Evolutionary conservation across 306 rosid species (phyloP), one percentile per base, ranked within the genome.

Genomic region (Erythrophleum fordii): DNA sequence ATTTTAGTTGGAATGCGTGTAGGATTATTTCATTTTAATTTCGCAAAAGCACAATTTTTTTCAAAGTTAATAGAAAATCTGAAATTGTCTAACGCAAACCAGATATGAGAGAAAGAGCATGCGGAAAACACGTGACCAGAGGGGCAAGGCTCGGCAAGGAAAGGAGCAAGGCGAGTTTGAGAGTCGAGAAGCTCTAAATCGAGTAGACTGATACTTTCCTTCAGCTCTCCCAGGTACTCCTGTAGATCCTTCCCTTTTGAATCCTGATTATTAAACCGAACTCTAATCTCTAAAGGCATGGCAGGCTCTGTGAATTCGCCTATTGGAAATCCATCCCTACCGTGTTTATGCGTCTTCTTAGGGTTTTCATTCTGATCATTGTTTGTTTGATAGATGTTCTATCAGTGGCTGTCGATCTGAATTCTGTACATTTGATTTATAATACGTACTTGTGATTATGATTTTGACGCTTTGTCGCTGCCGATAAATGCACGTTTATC

Each of bases 331-430:
- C 10, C 72, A 5, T 52, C 41, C 75, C 8, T 62, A 20, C 1
- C 25, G 5, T 73, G 13, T 68, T 20, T 72, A 9, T 55, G 12
- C 72, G 46, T 73, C 73, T 31, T 73, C 25, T 73, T 80, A 83
- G 89, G 89, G 87, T 86, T 86, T 80, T 35, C 76, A 25, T 66
- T 66, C 41, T 65, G n/a, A 62, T 62, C 61, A 22, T 73, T 26
- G 65, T 60, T 46, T 42, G 6, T 31, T 4, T 42, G 12, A 5
- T 62, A 7, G 46, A 55, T 59, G 26, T 62, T 70, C 45, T 20
- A 31, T 25, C 23, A 11, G 11, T 29, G 3, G 3, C 55, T n/a
- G 35, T 69, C 72, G 87, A 86, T 86, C 83, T 83, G 73, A 73
- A 35, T 48, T 83, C 81, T 80, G 68, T 61, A 51, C 34, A 3